Evolutionary conservation across 257 asterid genomes (phyloP).

Genomic region (Solanum commersonii): DNA sequence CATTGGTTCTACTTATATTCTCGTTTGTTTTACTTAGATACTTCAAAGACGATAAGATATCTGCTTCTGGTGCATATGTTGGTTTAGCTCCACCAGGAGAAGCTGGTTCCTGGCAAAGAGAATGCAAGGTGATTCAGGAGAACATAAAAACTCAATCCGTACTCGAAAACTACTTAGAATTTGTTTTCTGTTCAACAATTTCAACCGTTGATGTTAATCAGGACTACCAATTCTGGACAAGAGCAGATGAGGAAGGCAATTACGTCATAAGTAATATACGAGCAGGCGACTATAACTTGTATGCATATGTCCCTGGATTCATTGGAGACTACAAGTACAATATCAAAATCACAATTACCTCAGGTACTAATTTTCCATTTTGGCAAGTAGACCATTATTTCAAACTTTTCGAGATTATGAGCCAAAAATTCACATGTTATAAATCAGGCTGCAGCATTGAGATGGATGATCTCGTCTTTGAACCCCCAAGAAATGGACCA

Average conservation of each 20-base stretch:
- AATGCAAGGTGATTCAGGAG: slow-evolving; percentile 40
- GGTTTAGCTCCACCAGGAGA: slow-evolving; percentile 68
- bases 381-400: not conserved
- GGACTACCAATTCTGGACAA: slow-evolving; percentile 81
- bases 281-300: slow-evolving; percentile 54
- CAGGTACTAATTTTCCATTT: slow-evolving; percentile 18
- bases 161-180: not conserved
- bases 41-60: slow-evolving; percentile 15
- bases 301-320: slow-evolving; percentile 54
- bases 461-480: slow-evolving; percentile 38
- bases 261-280: slow-evolving; percentile 36
- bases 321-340: slow-evolving; percentile 55
- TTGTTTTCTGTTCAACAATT: not conserved
- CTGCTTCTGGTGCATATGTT: slow-evolving; percentile 42
- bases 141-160: not conserved
- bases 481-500: slow-evolving; percentile 67
- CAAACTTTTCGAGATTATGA: not conserved
- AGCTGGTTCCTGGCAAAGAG: slow-evolving; percentile 69
- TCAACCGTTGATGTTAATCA: not conserved
- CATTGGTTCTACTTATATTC: not conserved
- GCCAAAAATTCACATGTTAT: not conserved
- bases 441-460: slow-evolving; percentile 37
- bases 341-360: slow-evolving; percentile 20
- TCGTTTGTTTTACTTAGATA: slow-evolving; percentile 14
- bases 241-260: slow-evolving; percentile 35